Evolutionary conservation across 1,139 yeast species (phyloP).

Genomic region (Nadsonia starkeyi-henricii): DNA sequence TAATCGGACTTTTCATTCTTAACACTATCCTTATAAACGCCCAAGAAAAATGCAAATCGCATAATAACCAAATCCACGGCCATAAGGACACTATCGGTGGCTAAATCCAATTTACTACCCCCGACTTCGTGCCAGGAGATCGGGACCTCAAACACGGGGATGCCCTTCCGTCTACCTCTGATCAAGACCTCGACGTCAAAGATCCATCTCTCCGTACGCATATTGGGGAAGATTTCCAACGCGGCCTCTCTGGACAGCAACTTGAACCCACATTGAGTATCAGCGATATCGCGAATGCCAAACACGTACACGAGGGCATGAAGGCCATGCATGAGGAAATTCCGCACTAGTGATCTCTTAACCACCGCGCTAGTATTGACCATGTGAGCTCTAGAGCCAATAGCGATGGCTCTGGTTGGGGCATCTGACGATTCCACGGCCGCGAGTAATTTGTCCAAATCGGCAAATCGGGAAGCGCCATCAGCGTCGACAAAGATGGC

Average conservation of each 20-base stretch:
- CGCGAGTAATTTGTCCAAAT: constrained; percentile 40
- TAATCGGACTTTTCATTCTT: constrained; percentile 4
- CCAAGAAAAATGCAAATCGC: constrained; percentile 73
- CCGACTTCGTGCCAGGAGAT: constrained; percentile 95
- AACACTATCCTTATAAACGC: constrained; percentile 47
- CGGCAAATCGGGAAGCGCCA: constrained; percentile 81
- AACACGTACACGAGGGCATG: constrained; percentile 76
- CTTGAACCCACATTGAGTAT: constrained; percentile 96
- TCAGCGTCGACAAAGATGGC: constrained; percentile 93
- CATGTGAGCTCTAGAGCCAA: constrained; percentile 96
- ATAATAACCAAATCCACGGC: constrained; percentile 91
- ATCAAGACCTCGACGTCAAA: constrained; percentile 88
- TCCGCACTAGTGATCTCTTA: constrained; percentile 74
- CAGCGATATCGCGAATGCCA: constrained; percentile 76
- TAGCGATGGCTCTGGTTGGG: constrained; percentile 29
- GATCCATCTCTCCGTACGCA: constrained; percentile 98
- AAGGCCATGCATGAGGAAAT: constrained; percentile 84
- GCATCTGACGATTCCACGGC: constrained; percentile 24
- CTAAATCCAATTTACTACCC: constrained; percentile 87
- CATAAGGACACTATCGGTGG: constrained; percentile 83
- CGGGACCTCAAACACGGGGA: constrained; percentile 62
- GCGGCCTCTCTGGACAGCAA: constrained; percentile 65
- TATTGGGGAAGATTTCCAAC: constrained; percentile 57
- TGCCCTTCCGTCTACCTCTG: constrained; percentile 57
- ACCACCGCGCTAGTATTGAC: constrained; percentile 94